A percentile compares a stretch with the other conserved stretches of the same genome.
These are phyloP conservation scores for Micromonas pusilla DNA, from an alignment of 139 green algal species.

Conservation along the genomic window DNA sequence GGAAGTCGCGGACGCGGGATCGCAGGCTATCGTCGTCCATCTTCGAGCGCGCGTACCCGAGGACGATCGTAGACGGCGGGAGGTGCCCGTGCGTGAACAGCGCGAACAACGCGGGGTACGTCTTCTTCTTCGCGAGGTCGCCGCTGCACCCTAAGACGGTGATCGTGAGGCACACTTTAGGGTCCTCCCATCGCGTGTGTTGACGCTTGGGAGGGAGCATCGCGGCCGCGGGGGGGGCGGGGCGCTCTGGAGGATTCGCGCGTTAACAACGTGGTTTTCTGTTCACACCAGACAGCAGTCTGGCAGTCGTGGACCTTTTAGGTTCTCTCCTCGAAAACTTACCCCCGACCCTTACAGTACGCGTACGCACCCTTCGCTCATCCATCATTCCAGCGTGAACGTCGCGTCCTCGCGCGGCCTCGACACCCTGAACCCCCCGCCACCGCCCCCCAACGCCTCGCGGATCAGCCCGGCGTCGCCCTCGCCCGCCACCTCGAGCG, in stretches of 20 bases:
- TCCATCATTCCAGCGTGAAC: background rate
- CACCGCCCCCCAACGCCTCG: background rate
- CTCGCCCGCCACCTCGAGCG: background rate
- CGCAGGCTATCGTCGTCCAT: slow-evolving; percentile 83
- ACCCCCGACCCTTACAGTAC: too few species aligned
- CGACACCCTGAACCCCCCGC: background rate
- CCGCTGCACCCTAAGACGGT: slow-evolving; percentile 89
- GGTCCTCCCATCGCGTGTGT: background rate
- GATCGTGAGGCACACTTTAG: slow-evolving; percentile 54
- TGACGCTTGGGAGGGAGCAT: background rate
- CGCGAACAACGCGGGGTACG: slow-evolving; percentile 92
- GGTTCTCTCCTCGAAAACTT: too few species aligned
- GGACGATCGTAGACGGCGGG: slow-evolving; percentile 80
- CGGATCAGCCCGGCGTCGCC: background rate
- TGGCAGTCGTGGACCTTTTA: too few species aligned
- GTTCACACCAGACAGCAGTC: too few species aligned
- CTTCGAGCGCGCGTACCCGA: slow-evolving; percentile 85
- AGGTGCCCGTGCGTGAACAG: slow-evolving; percentile 85
- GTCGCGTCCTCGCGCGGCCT: background rate
- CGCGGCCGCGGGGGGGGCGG: too few species aligned
- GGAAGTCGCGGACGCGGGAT: slow-evolving; percentile 63
- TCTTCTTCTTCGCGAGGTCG: slow-evolving; percentile 98
- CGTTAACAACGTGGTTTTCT: too few species aligned
- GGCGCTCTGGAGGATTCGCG: too few species aligned
- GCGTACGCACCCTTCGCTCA: too few species aligned